A percentile compares a stretch with the other conserved stretches of the same genome.
Evolutionary conservation across 805 yeast species (phyloP).

Genomic region (Metschnikowia orientalis): DNA sequence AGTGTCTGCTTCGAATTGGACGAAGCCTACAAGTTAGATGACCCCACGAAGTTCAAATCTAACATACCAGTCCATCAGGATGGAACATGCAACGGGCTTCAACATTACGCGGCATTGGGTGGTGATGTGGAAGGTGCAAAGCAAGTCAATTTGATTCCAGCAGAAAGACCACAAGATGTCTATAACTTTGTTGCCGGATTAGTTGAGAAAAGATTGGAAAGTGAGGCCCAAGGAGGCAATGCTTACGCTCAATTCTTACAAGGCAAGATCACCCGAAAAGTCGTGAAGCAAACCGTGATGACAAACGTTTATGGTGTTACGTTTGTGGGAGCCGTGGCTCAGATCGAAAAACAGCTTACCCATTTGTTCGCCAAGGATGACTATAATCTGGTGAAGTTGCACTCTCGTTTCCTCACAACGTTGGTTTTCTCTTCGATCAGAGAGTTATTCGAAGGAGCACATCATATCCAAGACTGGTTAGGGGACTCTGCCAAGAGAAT

Average conservation of each 20-base stretch:
- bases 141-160: slow-evolving; percentile 71
- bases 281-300: slow-evolving; percentile 97
- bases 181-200: slow-evolving; percentile 65
- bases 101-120: slow-evolving; percentile 83
- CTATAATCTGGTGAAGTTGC: slow-evolving; percentile 20
- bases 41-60: slow-evolving; percentile 62
- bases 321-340: slow-evolving; percentile 85
- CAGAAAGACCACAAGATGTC: slow-evolving; percentile 72
- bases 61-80: slow-evolving; percentile 82
- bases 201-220: slow-evolving; percentile 52
- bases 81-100: slow-evolving; percentile 84
- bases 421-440: slow-evolving; percentile 82
- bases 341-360: slow-evolving; percentile 73
- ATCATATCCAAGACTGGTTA: slow-evolving; percentile 93
- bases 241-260: slow-evolving; percentile 50
- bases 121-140: slow-evolving; percentile 81
- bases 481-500: slow-evolving; percentile 81
- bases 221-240: slow-evolving; percentile 51
- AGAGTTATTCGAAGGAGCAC: slow-evolving; percentile 87
- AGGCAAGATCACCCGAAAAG: slow-evolving; percentile 72
- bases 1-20: slow-evolving; percentile 64
- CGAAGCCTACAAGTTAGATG: slow-evolving; percentile 55
- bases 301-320: slow-evolving; percentile 98
- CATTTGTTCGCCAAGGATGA: slow-evolving; percentile 49
- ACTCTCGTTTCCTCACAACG: slow-evolving; percentile 58